phyloP scores from a whole-genome alignment of 2,329 filamentous ascomycete genomes.

The Byssothecium circinans region DNA sequence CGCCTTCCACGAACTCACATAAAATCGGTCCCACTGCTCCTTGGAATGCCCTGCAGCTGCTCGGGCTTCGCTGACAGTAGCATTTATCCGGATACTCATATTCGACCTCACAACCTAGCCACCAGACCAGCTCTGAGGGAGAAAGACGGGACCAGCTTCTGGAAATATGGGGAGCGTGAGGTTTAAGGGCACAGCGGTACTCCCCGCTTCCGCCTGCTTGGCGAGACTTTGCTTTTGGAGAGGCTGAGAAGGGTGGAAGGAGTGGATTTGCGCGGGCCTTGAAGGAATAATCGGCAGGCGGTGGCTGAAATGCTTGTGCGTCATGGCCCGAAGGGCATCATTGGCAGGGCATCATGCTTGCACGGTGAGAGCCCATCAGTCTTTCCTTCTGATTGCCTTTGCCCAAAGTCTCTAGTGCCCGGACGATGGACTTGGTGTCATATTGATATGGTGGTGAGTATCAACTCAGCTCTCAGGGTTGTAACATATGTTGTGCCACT shows the following conservation, averaged over 20 bases:
- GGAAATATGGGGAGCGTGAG: constrained; percentile 39
- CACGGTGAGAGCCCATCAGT: constrained; percentile 26
- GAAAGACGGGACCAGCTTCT: constrained; percentile 27
- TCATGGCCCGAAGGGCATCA: constrained; percentile 34
- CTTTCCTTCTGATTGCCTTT: constrained; percentile 32
- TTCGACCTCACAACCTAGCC: constrained; percentile 20
- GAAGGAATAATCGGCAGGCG: constrained; percentile 37
- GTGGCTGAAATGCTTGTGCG: constrained; percentile 45
- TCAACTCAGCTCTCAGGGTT: constrained; percentile 29
- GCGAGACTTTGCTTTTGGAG: constrained; percentile 41
- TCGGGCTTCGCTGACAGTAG: constrained; percentile 40
- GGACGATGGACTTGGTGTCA: constrained; percentile 36
- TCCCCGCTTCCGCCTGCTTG: constrained; percentile 43
- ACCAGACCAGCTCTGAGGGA: constrained; percentile 25
- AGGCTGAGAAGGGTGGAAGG: constrained; percentile 37
- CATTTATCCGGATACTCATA: constrained; percentile 45
- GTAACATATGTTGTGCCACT: constrained; percentile 32
- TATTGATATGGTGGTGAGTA: constrained; percentile 32
- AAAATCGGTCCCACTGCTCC: constrained; percentile 44
- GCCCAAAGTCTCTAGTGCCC: constrained; percentile 25
- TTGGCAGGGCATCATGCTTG: constrained; percentile 29
- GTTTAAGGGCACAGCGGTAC: constrained; percentile 41
- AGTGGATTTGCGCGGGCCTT: constrained; percentile 40
- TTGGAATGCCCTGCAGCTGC: constrained; percentile 39
- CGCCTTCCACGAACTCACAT: constrained; percentile 28